Base-by-base conservation (phyloP, 2,329 filamentous ascomycete genomes). In the Hymenoscyphus repandus region DNA sequence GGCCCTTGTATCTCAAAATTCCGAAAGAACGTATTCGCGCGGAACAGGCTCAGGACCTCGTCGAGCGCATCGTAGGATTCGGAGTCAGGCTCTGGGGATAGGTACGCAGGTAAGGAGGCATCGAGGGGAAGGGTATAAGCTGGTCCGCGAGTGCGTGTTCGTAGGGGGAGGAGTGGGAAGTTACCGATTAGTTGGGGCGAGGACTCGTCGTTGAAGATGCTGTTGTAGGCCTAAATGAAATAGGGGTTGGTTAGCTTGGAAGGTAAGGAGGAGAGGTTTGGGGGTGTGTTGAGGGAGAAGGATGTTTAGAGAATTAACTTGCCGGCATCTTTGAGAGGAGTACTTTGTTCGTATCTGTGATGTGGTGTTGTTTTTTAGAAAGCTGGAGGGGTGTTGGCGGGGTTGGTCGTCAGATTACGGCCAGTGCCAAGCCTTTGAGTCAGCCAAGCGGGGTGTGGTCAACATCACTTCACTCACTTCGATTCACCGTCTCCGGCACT, bases 1-100 rank as follows among this genome's bases (percentile, higher is more conserved):
- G 90, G 88, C 12, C 93, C 93, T 73, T 96, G 92, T 75, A 97
- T 95, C 77, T 97, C 93, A 65, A 99, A 99, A 79, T 97, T 99
- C 65, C 93, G 88, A 79, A 97, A 99, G 72, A 99, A 92, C 54
- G 92, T 96, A 76, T 99, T 97, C 64, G 93, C 92, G 58, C 93
- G 89, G 79, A 97, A 99, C 45, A 97, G 81, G 11, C 85, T 80
- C 49, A 99, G 80, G 46, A 95, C 84, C 76, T 99, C 93, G 73
- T 99, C 93, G 49, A 97, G 80, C 56, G 93, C 88, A 74, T 99
- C 93, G 77, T 97, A 97, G 65, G 87, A 91, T 70, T 96, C 90
- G 70, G 83, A 85, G 69, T 93, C 89, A 45, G 90, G 86, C 69
- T 96, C 90, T 63, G 76, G 85, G 62, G 75, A 82, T 9, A 63